Conservation (phyloP, 106 monocot genomes). For the Dendrobium officinale region DNA sequence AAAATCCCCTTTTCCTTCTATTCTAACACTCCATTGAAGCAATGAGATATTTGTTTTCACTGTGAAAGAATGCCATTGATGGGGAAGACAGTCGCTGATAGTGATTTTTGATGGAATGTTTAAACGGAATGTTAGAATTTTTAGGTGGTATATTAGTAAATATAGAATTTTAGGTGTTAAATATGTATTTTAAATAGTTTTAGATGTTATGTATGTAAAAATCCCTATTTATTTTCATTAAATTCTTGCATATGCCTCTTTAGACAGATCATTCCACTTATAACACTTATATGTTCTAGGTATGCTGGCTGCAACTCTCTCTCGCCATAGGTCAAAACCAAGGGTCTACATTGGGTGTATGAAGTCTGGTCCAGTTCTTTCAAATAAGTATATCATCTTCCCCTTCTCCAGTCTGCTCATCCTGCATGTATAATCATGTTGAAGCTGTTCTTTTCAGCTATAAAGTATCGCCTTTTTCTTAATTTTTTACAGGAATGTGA, state of each 20-base stretch:
- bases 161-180: too few relatives aligned
- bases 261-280: neutral
- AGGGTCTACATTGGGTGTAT: conserved; percentile 89
- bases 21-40: too few relatives aligned
- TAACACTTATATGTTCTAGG: conserved; percentile 32
- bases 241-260: neutral
- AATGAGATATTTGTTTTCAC: too few relatives aligned
- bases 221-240: neutral
- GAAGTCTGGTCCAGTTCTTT: conserved; percentile 94
- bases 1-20: too few relatives aligned
- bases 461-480: neutral
- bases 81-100: too few relatives aligned
- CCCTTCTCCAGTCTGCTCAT: neutral
- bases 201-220: too few relatives aligned
- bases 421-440: neutral
- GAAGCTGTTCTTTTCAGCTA: neutral
- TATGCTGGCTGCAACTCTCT: conserved; percentile 75
- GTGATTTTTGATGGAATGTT: too few relatives aligned
- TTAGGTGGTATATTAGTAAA: too few relatives aligned
- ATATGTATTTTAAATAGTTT: too few relatives aligned
- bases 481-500: conserved; percentile 52
- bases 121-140: too few relatives aligned
- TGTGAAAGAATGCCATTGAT: too few relatives aligned
- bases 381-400: conserved; percentile 56
- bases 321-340: conserved; percentile 81